phyloP scores from a whole-genome alignment of 805 yeast species.

The Yamadazyma takamatsuzukensis region DNA sequence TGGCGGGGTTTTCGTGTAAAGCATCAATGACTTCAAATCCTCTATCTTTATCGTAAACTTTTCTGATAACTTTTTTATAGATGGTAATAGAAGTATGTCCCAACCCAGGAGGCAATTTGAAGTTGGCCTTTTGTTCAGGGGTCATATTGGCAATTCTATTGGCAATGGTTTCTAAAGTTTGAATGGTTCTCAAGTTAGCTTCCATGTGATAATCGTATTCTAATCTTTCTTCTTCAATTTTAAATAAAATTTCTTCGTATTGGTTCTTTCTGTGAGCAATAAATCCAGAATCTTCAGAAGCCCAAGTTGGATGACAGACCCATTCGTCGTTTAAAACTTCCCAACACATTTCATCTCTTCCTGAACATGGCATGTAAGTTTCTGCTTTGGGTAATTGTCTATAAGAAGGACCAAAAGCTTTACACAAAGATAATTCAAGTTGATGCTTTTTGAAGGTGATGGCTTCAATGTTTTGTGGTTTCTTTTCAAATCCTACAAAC shows the following conservation, averaged over 20 bases:
- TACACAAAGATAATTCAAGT: constrained; percentile 83
- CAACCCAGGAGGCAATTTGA: constrained; percentile 87
- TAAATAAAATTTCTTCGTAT: constrained; percentile 91
- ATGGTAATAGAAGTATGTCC: constrained; percentile 91
- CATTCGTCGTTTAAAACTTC: constrained; percentile 97
- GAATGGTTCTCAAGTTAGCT: constrained; percentile 90
- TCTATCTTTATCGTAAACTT: constrained; percentile 88
- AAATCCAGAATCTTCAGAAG: constrained; percentile 97
- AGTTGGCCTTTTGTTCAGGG: constrained; percentile 78
- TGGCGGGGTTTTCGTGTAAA: constrained; percentile 88
- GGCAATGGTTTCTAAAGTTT: constrained; percentile 91
- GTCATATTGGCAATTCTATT: constrained; percentile 92
- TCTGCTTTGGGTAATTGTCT: constrained; percentile 90
- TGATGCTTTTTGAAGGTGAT: constrained; percentile 86
- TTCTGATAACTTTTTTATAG: constrained; percentile 88
- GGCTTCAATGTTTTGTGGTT: constrained; percentile 83
- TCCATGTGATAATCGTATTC: constrained; percentile 97
- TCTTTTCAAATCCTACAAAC: constrained; percentile 85
- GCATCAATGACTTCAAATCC: constrained; percentile 97
- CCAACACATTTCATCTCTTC: constrained; percentile 99
- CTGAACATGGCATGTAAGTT: constrained; percentile 95
- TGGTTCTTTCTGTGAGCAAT: constrained; percentile 99
- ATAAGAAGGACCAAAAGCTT: constrained; percentile 94
- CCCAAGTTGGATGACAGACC: constrained; percentile 99
- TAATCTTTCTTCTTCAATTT: constrained; percentile 96